A percentile compares a stretch with the other conserved stretches of the same genome.
Evolutionary conservation across 305 asterid species (phyloP).

Genomic region (Solanum hybrid): DNA sequence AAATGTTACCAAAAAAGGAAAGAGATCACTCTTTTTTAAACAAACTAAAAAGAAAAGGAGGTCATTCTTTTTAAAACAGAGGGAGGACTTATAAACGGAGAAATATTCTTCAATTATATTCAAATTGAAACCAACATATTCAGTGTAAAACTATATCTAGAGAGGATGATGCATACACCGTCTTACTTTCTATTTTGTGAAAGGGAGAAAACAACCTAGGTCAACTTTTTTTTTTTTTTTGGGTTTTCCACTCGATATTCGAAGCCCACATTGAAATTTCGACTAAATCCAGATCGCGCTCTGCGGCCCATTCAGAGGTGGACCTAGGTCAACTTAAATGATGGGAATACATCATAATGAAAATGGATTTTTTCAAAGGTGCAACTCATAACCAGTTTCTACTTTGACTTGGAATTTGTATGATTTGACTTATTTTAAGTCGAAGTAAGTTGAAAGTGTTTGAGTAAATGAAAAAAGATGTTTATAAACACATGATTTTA

Average conservation of each 20-base stretch:
- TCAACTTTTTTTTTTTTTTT: not conserved
- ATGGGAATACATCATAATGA: not conserved
- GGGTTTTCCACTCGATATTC: rapidly evolving
- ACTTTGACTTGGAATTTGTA: not conserved
- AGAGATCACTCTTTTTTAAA: too few species aligned
- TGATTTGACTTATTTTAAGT: not conserved
- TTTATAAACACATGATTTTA: not conserved
- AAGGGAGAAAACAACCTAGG: not conserved
- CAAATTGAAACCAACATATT: not conserved
- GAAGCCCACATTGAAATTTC: rapidly evolving
- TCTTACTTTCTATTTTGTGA: not conserved
- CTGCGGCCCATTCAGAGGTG: too few species aligned
- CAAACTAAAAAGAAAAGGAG: not conserved
- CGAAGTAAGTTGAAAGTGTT: not conserved
- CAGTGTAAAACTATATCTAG: not conserved
- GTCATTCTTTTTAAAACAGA: too few species aligned
- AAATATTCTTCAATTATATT: not conserved
- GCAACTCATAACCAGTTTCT: not conserved
- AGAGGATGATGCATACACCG: not conserved
- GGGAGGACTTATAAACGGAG: not conserved
- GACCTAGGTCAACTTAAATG: not conserved
- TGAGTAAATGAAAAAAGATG: not conserved
- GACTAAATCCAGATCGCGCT: rapidly evolving
- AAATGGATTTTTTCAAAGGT: not conserved
- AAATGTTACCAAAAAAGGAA: too few species aligned